A percentile compares a stretch with the other conserved stretches of the same genome.
Evolutionary conservation across 1,139 yeast species (phyloP).

Genomic region (Hyphopichia buzzinii): DNA sequence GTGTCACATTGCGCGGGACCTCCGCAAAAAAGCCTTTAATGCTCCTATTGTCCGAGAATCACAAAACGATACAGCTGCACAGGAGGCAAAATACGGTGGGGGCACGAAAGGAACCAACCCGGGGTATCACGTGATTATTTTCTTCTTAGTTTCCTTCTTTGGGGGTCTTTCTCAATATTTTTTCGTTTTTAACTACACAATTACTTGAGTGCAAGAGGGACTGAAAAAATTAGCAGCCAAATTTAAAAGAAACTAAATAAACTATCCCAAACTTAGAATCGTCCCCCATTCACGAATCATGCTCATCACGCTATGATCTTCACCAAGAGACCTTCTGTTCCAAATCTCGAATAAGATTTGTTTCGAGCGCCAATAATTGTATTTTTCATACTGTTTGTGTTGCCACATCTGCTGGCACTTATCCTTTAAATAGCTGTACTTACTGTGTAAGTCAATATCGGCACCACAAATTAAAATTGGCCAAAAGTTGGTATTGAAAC

Average conservation of each 20-base stretch:
- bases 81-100: neutral
- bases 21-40: neutral
- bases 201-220: no score
- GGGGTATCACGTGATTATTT: no score
- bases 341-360: slow-evolving; percentile 55
- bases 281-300: slow-evolving; percentile 55
- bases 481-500: slow-evolving; percentile 46
- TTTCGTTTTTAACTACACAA: neutral
- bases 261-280: slow-evolving; percentile 33
- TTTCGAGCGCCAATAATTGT: slow-evolving; percentile 53
- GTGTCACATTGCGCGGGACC: neutral
- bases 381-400: slow-evolving; percentile 16
- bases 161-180: neutral
- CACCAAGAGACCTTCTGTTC: slow-evolving; percentile 41
- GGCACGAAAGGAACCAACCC: no score
- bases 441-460: slow-evolving; percentile 18
- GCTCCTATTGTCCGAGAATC: slow-evolving; percentile 5
- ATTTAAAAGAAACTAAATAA: no score
- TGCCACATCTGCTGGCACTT: slow-evolving; percentile 32
- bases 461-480: slow-evolving; percentile 48
- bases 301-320: slow-evolving; percentile 51
- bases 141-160: neutral
- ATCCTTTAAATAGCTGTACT: slow-evolving; percentile 19
- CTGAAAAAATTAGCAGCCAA: no score
- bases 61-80: neutral